Evolutionary conservation across 2,329 filamentous ascomycete genomes (phyloP).

Genomic region (Knufia petricola): DNA sequence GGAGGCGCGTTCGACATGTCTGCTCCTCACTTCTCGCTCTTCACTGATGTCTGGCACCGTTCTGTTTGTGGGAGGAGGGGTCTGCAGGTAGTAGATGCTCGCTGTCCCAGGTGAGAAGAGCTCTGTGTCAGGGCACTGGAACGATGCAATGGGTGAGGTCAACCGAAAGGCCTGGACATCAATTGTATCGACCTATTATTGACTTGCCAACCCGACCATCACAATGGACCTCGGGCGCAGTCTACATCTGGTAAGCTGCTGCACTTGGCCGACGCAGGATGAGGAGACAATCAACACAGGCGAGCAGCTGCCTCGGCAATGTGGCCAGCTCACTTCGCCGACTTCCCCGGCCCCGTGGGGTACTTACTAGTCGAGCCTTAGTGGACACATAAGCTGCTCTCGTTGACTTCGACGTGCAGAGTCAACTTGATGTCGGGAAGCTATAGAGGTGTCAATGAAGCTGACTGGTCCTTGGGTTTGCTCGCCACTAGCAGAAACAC

Average conservation of each 20-base stretch:
- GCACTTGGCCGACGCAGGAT: background rate
- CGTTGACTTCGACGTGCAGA: background rate
- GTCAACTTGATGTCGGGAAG: background rate
- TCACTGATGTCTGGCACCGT: too few species aligned
- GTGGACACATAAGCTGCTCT: too few species aligned
- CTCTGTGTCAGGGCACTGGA: too few species aligned
- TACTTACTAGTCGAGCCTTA: too few species aligned
- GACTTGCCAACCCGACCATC: background rate
- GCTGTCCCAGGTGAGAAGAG: background rate
- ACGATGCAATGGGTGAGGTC: too few species aligned
- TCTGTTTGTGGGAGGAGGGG: background rate
- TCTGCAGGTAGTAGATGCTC: background rate
- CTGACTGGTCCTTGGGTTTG: too few species aligned
- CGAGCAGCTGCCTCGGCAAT: background rate
- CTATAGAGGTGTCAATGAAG: too few species aligned
- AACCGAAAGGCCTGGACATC: too few species aligned
- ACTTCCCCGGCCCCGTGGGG: background rate
- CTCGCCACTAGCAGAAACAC: too few species aligned
- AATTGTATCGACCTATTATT: too few species aligned
- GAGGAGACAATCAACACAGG: background rate
- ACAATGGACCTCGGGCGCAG: background rate
- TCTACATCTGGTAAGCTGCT: background rate
- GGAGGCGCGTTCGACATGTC: slow-evolving; percentile 6
- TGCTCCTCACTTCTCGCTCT: too few species aligned
- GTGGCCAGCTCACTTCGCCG: background rate